These are phyloP conservation scores for Beauveria brongniartii DNA, from an alignment of 2,329 filamentous ascomycete species.

Conservation along the genomic window DNA sequence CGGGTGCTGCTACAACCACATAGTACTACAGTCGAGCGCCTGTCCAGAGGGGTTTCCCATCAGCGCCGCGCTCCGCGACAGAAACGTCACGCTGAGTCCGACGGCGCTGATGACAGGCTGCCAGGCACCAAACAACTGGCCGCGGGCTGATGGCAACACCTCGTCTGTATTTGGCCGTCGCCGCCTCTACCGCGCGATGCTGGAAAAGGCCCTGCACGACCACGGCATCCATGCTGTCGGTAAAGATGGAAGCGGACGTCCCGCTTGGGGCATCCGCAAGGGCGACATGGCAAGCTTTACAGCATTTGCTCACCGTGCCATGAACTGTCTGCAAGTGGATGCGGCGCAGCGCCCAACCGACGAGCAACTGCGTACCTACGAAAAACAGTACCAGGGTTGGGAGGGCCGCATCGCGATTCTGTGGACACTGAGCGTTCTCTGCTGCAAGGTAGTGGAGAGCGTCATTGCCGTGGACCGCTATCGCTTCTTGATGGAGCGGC, in stretches of 20 bases:
- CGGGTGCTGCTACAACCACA: conserved; percentile 28
- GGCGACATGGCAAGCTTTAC: conserved; percentile 20
- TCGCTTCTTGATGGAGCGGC: conserved; percentile 20
- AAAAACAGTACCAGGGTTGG: conserved; percentile 16
- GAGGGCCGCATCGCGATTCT: conserved; percentile 23
- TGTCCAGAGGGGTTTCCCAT: conserved; percentile 31
- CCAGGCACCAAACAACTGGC: conserved; percentile 27
- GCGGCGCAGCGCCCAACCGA: conserved; percentile 9
- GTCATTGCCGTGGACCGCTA: conserved; percentile 24
- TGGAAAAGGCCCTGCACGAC: conserved; percentile 22
- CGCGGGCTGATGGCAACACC: conserved; percentile 8
- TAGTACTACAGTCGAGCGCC: conserved; percentile 23
- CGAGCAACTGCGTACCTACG: conserved; percentile 19
- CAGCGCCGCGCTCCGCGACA: conserved; percentile 23
- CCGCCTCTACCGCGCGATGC: conserved; percentile 20
- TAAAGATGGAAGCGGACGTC: conserved; percentile 11
- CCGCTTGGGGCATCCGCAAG: conserved; percentile 24
- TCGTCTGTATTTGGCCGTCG: conserved; percentile 18
- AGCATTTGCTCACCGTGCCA: conserved; percentile 20
- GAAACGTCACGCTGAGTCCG: conserved; percentile 18
- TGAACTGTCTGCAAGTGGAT: conserved; percentile 18
- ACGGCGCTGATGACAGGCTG: conserved; percentile 27
- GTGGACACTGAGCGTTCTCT: conserved; percentile 25
- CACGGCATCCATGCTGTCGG: conserved; percentile 14
- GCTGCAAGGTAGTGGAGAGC: conserved; percentile 26